These are phyloP conservation scores for Discostella stelligera DNA, from an alignment of 352 stramenopile genomes.

Conservation along the genomic window DNA sequence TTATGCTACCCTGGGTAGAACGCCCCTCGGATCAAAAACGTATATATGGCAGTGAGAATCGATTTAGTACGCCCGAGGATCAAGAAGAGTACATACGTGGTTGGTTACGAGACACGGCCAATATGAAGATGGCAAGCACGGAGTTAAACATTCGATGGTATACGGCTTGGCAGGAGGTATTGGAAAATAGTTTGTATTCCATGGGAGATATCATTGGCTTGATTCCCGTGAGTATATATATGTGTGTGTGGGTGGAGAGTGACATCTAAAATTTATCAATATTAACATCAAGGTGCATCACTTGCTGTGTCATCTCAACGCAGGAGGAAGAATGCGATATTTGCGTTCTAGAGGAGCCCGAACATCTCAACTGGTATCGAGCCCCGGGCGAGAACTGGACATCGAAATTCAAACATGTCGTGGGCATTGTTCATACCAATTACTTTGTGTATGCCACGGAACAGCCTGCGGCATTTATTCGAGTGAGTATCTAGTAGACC, in stretches of 20 bases:
- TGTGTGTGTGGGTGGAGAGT: too few species aligned
- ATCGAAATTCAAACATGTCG: slow-evolving; percentile 82
- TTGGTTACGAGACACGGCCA: slow-evolving; percentile 67
- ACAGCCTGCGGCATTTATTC: slow-evolving; percentile 70
- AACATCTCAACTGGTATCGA: slow-evolving; percentile 87
- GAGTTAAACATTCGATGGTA: slow-evolving; percentile 78
- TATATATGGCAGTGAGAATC: slow-evolving; percentile 69
- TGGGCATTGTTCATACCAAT: slow-evolving; percentile 86
- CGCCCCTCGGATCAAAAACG: slow-evolving; percentile 64
- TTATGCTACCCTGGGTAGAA: slow-evolving; percentile 85
- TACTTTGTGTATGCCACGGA: slow-evolving; percentile 83
- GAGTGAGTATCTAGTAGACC: too few species aligned
- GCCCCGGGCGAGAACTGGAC: slow-evolving; percentile 72
- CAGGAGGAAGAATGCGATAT: slow-evolving; percentile 70
- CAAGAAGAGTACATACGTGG: slow-evolving; percentile 79
- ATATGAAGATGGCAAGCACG: slow-evolving; percentile 56
- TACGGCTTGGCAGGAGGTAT: slow-evolving; percentile 74
- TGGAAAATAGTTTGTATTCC: slow-evolving; percentile 76
- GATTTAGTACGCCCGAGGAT: slow-evolving; percentile 70
- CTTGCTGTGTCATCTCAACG: not conserved
- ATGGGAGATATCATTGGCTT: slow-evolving; percentile 81
- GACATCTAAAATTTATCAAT: not conserved
- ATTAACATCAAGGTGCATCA: not conserved
- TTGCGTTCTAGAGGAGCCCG: slow-evolving; percentile 82
- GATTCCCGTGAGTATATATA: slow-evolving; percentile 51